These are phyloP conservation scores for Sodiomyces alkalinus DNA, from an alignment of 2,329 filamentous ascomycete genomes.

Conservation along the genomic window DNA sequence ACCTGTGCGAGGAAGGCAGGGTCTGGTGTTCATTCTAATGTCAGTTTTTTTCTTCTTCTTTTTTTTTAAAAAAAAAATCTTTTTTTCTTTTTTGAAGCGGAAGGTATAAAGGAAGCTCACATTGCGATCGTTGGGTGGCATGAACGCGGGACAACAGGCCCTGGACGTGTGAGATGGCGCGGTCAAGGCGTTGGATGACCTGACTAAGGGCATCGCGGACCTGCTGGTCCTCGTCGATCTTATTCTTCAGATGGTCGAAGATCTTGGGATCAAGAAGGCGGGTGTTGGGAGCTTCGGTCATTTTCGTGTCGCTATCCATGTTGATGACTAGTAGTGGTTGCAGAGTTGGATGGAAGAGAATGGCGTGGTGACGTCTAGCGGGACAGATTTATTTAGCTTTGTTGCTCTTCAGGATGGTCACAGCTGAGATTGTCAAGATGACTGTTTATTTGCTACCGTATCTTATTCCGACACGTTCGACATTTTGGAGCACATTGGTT, in stretches of 20 bases:
- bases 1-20: slow-evolving; percentile 53
- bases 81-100: too few species aligned
- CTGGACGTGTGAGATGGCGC: slow-evolving; percentile 66
- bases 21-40: slow-evolving; percentile 35
- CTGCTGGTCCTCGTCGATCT: slow-evolving; percentile 74
- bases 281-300: slow-evolving; percentile 8
- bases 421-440: too few species aligned
- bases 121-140: slow-evolving; percentile 55
- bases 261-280: slow-evolving; percentile 56
- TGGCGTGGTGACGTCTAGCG: background rate
- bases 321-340: background rate
- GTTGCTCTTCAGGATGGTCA: background rate
- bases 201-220: slow-evolving; percentile 74
- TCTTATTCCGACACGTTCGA: background rate
- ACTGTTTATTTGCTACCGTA: too few species aligned
- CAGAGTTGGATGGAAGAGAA: background rate
- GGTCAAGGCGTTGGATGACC: slow-evolving; percentile 68
- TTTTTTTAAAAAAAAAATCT: too few species aligned
- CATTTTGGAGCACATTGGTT: background rate
- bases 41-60: background rate
- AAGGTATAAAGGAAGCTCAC: too few species aligned
- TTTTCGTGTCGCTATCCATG: slow-evolving; percentile 9
- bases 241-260: slow-evolving; percentile 74
- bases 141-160: slow-evolving; percentile 80
- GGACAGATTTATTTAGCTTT: background rate